Base-by-base conservation (phyloP, 352 stramenopile species). In the Globisporangium alternatum region DNA sequence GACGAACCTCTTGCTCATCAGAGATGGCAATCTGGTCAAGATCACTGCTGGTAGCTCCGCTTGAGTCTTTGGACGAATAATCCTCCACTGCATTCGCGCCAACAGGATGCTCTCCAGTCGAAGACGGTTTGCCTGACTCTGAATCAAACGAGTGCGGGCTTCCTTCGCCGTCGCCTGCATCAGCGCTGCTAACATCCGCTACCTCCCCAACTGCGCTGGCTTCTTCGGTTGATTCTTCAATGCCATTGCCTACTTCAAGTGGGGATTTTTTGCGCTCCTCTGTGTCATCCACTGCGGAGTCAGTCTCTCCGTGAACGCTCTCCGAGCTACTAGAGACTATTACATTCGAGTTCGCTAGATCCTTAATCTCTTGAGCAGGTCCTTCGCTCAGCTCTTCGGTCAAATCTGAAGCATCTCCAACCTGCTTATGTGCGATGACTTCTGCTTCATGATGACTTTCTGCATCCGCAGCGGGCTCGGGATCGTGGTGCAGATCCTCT, bases 401-500 rank as follows among this genome's bases (percentile, higher is more conserved):
- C 17, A 39, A 39, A 10, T 33, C 28, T 6, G n/a, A 19, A 22
- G 31, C 35, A 5, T 25, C 28, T n/a, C 39, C 58, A 22, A 3
- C 43, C 3, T 43, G 1, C 7, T 47, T n/a, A 12, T 7, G 22
- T 19, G 5, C 37, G 15, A 30, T 13, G 8, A 6, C 17, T 39
- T 6, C 28, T 17, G 28, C 28, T 15, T 39, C 28, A 21, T 39
- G 49, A 25, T 2, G 6, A n/a, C 7, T 12, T 13, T 44, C 19
- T 25, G 17, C 51, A 28, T 44, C 17, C 21, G 19, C 19, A 10
- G 22, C 15, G 15, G 35, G 35, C 35, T 41, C 30, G 28, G 51
- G 19, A 57, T 57, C 31, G 2, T 22, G 51, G 21, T 48, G 44
- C 19, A 56, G 31, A 15, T 56, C 44, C 21, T 63, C 57, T 12